Percentiles rank a stretch among this genome's conserved stretches.
Evolutionary conservation across 495 filamentous ascomycete genomes (phyloP).

Genomic region (Tetracladium setigerum): DNA sequence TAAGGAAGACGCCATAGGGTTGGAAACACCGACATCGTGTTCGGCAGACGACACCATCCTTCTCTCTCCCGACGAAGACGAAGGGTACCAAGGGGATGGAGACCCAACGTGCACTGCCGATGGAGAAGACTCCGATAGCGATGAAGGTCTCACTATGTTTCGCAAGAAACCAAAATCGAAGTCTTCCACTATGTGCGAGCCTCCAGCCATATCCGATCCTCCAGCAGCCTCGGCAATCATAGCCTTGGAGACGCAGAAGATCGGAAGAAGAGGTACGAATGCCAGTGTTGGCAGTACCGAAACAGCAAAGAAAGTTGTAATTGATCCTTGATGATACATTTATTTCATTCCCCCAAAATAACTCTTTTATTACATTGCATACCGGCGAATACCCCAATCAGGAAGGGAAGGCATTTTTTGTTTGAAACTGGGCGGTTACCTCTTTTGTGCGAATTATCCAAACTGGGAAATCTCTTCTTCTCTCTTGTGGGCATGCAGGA

Average conservation of each 20-base stretch:
- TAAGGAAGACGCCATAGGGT: slow-evolving; percentile 17
- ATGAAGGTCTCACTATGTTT: slow-evolving; percentile 45
- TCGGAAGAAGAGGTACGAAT: slow-evolving; percentile 39
- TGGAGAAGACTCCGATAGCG: slow-evolving; percentile 47
- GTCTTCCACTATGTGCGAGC: slow-evolving; percentile 7
- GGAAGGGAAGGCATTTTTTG: too few species aligned
- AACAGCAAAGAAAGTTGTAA: slow-evolving; percentile 45
- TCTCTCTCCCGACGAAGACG: slow-evolving; percentile 32
- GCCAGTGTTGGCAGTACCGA: slow-evolving; percentile 45
- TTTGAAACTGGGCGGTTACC: too few species aligned
- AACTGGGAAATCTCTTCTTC: too few species aligned
- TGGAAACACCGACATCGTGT: slow-evolving; percentile 14
- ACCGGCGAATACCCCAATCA: too few species aligned
- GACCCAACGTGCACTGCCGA: slow-evolving; percentile 30
- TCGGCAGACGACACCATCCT: slow-evolving; percentile 5
- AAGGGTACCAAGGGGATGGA: slow-evolving; percentile 41
- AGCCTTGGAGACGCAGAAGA: slow-evolving; percentile 4
- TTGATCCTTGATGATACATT: slow-evolving; percentile 14
- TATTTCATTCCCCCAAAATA: too few species aligned
- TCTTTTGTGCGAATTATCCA: too few species aligned
- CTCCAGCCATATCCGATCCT: slow-evolving; percentile 7
- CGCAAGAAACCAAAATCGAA: slow-evolving; percentile 29
- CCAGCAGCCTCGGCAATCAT: background rate
- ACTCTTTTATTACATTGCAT: too few species aligned
- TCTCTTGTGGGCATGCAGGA: too few species aligned